Evolutionary conservation across 108 stramenopile species (phyloP).

Genomic region (Cyclostephanos invisitatus): DNA sequence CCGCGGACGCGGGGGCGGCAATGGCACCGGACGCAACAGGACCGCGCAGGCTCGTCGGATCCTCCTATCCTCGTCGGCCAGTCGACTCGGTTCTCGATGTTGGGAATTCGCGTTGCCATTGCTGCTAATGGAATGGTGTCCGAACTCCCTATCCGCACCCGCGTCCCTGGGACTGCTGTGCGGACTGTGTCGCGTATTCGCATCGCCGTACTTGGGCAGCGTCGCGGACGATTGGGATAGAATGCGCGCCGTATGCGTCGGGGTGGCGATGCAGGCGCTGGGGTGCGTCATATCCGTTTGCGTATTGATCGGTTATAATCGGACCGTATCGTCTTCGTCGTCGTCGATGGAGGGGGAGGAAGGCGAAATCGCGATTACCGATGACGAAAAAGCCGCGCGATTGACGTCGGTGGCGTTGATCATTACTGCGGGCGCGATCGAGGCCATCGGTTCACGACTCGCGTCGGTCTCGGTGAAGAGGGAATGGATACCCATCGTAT

Average conservation of each 20-base stretch:
- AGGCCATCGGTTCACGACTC: constrained; percentile 25
- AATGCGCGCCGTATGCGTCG: constrained; percentile 18
- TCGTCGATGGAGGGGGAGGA: background rate
- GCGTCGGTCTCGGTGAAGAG: constrained; percentile 29
- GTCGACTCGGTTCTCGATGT: constrained; percentile 20
- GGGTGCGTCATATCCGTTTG: constrained; percentile 27
- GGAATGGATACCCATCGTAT: constrained; percentile 36
- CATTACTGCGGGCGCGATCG: constrained; percentile 22
- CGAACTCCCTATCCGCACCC: constrained; percentile 22
- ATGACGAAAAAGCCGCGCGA: no score
- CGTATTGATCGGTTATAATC: constrained; percentile 17
- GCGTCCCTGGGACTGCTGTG: constrained; percentile 18
- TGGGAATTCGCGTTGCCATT: constrained; percentile 35
- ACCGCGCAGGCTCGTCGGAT: constrained; percentile 9
- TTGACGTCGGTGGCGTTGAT: constrained; percentile 21
- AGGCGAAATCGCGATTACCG: no score
- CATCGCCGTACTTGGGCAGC: constrained; percentile 17
- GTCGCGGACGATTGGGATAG: constrained; percentile 26
- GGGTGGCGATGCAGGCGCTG: constrained; percentile 21
- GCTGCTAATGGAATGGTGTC: constrained; percentile 29
- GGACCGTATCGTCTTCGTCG: background rate
- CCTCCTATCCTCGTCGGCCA: constrained; percentile 17
- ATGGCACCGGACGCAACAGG: no score
- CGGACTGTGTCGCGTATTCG: constrained; percentile 11
- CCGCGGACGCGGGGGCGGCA: no score